A percentile compares a stretch with the other conserved stretches of the same genome.
Conservation (phyloP, 495 filamentous ascomycete genomes). For the Lichina pygmaea region DNA sequence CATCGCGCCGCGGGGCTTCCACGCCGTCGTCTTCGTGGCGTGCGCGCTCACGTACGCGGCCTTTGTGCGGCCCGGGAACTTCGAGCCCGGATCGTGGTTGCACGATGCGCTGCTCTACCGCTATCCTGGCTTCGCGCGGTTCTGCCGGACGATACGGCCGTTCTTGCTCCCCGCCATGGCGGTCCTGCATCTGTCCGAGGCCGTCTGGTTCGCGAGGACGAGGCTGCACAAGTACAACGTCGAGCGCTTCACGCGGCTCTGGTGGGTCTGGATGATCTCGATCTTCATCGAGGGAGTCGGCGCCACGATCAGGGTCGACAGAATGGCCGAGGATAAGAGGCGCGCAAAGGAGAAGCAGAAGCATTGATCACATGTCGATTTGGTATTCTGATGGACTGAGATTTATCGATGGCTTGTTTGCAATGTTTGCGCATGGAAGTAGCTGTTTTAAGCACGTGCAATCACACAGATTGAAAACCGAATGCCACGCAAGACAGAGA, state of each 20-base stretch:
- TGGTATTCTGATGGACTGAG: background rate
- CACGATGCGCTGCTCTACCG: constrained; percentile 21
- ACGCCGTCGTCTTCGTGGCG: constrained; percentile 17
- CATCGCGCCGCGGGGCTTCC: constrained; percentile 15
- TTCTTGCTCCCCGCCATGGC: constrained; percentile 19
- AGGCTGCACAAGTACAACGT: constrained; percentile 30
- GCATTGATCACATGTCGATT: constrained; percentile 9
- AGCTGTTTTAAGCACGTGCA: too few relatives aligned
- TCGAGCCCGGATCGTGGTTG: constrained; percentile 25
- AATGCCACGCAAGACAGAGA: too few relatives aligned
- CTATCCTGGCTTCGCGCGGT: constrained; percentile 19
- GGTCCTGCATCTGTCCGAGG: constrained; percentile 26
- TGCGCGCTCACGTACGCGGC: constrained; percentile 18
- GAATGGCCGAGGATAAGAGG: constrained; percentile 19
- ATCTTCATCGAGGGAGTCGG: constrained; percentile 32
- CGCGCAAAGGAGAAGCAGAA: constrained; percentile 19
- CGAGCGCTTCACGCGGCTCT: constrained; percentile 20
- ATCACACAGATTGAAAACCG: too few relatives aligned
- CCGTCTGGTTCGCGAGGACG: constrained; percentile 17
- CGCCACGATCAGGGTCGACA: constrained; percentile 25
- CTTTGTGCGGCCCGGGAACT: constrained; percentile 21
- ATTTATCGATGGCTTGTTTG: too few relatives aligned
- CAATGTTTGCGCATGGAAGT: too few relatives aligned
- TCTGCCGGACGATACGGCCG: constrained; percentile 17
- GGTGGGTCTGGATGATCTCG: constrained; percentile 32